phyloP scores from a whole-genome alignment of 306 rosid species.

The Fragaria nilgerrensis region DNA sequence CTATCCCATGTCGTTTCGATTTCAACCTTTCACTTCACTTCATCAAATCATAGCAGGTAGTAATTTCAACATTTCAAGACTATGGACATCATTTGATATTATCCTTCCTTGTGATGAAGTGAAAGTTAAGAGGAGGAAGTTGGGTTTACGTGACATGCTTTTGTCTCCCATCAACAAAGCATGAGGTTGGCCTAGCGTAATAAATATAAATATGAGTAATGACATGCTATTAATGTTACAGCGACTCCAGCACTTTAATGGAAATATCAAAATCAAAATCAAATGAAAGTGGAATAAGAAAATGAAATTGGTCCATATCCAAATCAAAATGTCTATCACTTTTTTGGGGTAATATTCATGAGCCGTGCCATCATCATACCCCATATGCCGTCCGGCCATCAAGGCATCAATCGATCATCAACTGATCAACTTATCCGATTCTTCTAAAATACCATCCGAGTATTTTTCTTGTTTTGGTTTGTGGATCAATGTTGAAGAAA shows the following conservation, averaged over 20 bases:
- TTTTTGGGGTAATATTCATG: not conserved
- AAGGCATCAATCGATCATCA: not conserved
- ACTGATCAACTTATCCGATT: not conserved
- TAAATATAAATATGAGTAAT: not conserved
- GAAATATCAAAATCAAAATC: not conserved
- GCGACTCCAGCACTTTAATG: not conserved
- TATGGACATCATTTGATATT: too few relatives aligned
- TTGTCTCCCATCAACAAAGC: not conserved
- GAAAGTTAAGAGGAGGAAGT: not conserved
- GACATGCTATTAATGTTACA: not conserved
- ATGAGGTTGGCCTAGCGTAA: not conserved
- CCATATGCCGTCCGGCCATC: not conserved
- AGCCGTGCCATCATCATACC: not conserved
- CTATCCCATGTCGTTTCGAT: not conserved
- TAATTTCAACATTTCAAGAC: too few relatives aligned
- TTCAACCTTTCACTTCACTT: not conserved
- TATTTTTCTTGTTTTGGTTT: too few relatives aligned
- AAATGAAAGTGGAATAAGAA: not conserved
- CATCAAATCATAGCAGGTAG: too few relatives aligned
- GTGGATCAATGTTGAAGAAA: too few relatives aligned
- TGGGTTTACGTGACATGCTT: not conserved
- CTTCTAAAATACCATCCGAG: not conserved
- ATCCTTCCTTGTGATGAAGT: not conserved
- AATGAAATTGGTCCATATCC: not conserved
- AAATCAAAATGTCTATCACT: not conserved